phyloP scores from a whole-genome alignment of 2,329 filamentous ascomycete genomes.

The Sporothrix dimorphospora region DNA sequence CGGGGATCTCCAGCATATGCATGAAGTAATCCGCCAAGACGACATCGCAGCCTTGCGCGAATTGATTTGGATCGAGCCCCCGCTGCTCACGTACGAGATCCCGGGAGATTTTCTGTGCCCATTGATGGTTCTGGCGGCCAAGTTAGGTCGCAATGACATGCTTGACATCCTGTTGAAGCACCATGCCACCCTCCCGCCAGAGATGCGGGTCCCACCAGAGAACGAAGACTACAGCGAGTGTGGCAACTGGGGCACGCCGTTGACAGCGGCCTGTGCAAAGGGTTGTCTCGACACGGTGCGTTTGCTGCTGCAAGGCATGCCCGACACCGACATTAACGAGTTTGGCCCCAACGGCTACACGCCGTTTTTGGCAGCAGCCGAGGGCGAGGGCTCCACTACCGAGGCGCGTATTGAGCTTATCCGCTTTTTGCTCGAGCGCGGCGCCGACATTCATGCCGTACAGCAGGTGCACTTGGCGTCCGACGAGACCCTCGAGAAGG shows the following conservation, averaged over 20 bases:
- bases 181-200: constrained; percentile 14
- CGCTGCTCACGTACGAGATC: constrained; percentile 6
- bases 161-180: constrained; percentile 15
- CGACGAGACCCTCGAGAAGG: neutral
- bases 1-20: constrained; percentile 14
- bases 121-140: constrained; percentile 13
- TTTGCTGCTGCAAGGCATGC: constrained; percentile 18
- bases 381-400: no score
- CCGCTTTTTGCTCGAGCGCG: neutral
- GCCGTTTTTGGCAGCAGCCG: constrained; percentile 15
- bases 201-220: constrained; percentile 14
- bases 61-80: neutral
- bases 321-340: constrained; percentile 23
- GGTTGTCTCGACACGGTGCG: constrained; percentile 19
- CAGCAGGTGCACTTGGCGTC: neutral
- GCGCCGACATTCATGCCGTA: constrained; percentile 13
- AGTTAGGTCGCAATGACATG: constrained; percentile 1
- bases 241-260: constrained; percentile 16
- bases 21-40: constrained; percentile 13
- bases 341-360: constrained; percentile 12
- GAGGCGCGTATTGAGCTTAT: constrained; percentile 13
- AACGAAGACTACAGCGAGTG: neutral
- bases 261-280: constrained; percentile 17
- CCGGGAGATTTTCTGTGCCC: constrained; percentile 1
- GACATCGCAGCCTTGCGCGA: constrained; percentile 20